These are phyloP conservation scores for Perkinsus olseni DNA, from an alignment of 169 alveolate genomes.

Conservation along the genomic window DNA sequence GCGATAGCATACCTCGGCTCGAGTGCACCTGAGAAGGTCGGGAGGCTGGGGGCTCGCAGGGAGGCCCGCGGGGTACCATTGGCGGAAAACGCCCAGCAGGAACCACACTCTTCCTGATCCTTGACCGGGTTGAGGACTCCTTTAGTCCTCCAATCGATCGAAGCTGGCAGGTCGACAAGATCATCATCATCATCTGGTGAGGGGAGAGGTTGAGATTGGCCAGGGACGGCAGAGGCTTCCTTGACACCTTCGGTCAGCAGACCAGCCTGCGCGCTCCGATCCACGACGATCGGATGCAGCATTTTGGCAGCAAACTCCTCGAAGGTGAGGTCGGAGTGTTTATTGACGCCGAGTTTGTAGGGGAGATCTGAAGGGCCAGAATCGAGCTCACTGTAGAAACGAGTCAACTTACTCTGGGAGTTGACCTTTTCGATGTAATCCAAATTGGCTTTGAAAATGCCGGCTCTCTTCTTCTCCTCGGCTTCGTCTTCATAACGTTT, in stretches of 20 bases:
- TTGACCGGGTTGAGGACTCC: conserved; percentile 32
- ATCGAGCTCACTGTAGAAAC: background rate
- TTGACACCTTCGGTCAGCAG: background rate
- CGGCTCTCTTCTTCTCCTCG: background rate
- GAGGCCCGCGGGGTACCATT: conserved; percentile 53
- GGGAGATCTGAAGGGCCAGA: background rate
- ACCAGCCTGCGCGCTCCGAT: background rate
- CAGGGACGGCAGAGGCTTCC: too few relatives aligned
- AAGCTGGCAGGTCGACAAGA: too few relatives aligned
- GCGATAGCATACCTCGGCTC: background rate
- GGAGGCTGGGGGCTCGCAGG: conserved; percentile 30
- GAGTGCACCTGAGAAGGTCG: conserved; percentile 11
- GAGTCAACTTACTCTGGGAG: background rate
- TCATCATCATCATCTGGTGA: too few relatives aligned
- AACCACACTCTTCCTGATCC: conserved; percentile 52
- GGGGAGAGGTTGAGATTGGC: too few relatives aligned
- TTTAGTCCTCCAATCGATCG: conserved; percentile 28
- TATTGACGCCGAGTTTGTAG: background rate
- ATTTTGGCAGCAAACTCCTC: background rate
- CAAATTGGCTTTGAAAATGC: background rate
- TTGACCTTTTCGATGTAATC: background rate
- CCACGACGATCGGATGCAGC: background rate
- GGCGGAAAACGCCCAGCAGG: conserved; percentile 77
- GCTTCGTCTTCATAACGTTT: background rate
- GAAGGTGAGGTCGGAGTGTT: background rate